These are phyloP conservation scores for Ustilago crameri DNA, from an alignment of 1,284 basidiomycete species.

Conservation along the genomic window DNA sequence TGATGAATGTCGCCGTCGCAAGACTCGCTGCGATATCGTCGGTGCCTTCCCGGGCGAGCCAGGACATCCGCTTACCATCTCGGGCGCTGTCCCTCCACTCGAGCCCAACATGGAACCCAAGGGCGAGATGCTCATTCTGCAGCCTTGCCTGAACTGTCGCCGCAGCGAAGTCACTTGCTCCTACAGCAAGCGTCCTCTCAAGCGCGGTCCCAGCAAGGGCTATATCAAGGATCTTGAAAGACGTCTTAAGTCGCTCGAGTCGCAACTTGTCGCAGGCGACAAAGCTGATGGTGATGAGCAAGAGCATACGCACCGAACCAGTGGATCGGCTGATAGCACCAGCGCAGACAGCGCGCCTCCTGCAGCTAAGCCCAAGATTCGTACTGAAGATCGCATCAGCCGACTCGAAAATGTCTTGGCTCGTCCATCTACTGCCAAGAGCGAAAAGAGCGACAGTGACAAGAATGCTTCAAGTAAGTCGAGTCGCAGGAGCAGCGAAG, in stretches of 20 bases:
- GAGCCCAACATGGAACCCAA: slow-evolving; percentile 39
- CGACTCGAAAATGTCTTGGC: slow-evolving; percentile 36
- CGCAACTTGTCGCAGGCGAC: slow-evolving; percentile 26
- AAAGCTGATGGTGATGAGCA: slow-evolving; percentile 4
- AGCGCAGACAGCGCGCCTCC: neutral
- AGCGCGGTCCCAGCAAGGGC: slow-evolving; percentile 54
- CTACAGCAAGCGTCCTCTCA: slow-evolving; percentile 53
- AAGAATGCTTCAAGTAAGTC: neutral
- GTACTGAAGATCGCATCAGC: slow-evolving; percentile 46
- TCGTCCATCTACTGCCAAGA: slow-evolving; percentile 15
- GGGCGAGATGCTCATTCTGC: slow-evolving; percentile 55
- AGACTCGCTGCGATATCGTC: slow-evolving; percentile 53
- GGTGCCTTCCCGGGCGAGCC: slow-evolving; percentile 52
- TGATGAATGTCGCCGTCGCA: slow-evolving; percentile 48
- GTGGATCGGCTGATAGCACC: neutral
- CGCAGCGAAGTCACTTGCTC: slow-evolving; percentile 46
- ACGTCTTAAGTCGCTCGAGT: slow-evolving; percentile 56
- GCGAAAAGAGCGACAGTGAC: slow-evolving; percentile 7
- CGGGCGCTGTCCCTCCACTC: slow-evolving; percentile 37
- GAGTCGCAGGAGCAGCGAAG: slow-evolving; percentile 14
- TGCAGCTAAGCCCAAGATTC: slow-evolving; percentile 29
- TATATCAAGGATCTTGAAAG: slow-evolving; percentile 60
- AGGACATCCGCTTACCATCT: slow-evolving; percentile 39
- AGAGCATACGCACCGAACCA: neutral
- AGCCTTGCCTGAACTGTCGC: slow-evolving; percentile 54